A percentile compares a stretch with the other conserved stretches of the same genome.
Evolutionary conservation across 2,329 filamentous ascomycete genomes (phyloP).

Genomic region (Exophiala spinifera): DNA sequence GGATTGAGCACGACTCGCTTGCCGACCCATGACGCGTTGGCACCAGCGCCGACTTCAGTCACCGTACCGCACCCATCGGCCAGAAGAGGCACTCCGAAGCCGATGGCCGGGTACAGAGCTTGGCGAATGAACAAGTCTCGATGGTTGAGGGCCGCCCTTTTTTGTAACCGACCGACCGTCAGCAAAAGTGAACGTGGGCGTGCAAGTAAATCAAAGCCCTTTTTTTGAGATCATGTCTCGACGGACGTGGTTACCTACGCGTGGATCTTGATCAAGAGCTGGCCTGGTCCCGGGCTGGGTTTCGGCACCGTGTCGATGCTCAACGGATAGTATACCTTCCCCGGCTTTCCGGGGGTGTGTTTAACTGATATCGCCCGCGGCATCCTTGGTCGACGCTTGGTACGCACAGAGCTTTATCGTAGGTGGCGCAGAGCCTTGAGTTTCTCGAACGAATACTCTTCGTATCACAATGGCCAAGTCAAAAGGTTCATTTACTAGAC

Average conservation of each 20-base stretch:
- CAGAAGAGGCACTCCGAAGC: slow-evolving; percentile 73
- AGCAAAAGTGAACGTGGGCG: no score
- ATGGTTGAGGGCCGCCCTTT: slow-evolving; percentile 76
- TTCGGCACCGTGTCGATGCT: slow-evolving; percentile 59
- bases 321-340: slow-evolving; percentile 67
- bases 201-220: no score
- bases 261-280: slow-evolving; percentile 72
- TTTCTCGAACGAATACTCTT: no score
- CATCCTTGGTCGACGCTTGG: slow-evolving; percentile 31
- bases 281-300: slow-evolving; percentile 60
- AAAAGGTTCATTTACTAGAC: no score
- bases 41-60: slow-evolving; percentile 56
- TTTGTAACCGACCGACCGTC: no score
- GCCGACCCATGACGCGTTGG: slow-evolving; percentile 56
- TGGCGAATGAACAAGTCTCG: slow-evolving; percentile 92
- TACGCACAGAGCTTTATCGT: no score
- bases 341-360: slow-evolving; percentile 64
- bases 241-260: slow-evolving; percentile 43
- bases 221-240: no score
- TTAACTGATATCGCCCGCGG: slow-evolving; percentile 45
- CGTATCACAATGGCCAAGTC: no score
- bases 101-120: slow-evolving; percentile 81
- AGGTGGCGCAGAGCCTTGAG: no score
- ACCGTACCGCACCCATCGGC: slow-evolving; percentile 81
- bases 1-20: slow-evolving; percentile 78